A percentile compares a stretch with the other conserved stretches of the same genome.
These are phyloP conservation scores for Xerocomellus amylosporus DNA, from an alignment of 768 basidiomycete genomes.

Conservation along the genomic window DNA sequence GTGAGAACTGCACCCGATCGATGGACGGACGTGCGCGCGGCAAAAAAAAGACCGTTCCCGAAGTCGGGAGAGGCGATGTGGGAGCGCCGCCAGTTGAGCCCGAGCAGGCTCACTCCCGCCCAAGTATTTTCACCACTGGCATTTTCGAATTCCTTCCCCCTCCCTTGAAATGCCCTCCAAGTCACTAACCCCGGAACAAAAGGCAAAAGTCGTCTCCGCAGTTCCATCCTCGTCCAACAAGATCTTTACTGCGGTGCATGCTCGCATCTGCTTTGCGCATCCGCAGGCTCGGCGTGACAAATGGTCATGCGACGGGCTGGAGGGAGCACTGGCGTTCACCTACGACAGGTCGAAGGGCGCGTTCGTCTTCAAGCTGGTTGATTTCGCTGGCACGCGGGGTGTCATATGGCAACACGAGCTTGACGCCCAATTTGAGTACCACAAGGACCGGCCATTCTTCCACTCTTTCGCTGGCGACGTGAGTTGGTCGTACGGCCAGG, in stretches of 20 bases:
- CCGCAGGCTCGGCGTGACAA: slow-evolving; percentile 54
- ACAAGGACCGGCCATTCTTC: slow-evolving; percentile 85
- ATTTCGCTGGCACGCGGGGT: slow-evolving; percentile 83
- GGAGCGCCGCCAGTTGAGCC: no score
- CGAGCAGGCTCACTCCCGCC: no score
- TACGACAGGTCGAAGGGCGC: slow-evolving; percentile 55
- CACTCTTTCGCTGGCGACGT: slow-evolving; percentile 93
- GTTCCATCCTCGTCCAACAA: slow-evolving; percentile 60
- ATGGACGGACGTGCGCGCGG: no score
- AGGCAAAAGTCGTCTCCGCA: slow-evolving; percentile 66
- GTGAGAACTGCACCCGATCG: no score
- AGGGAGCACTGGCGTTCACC: slow-evolving; percentile 79
- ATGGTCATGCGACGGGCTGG: slow-evolving; percentile 86
- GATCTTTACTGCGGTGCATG: slow-evolving; percentile 77
- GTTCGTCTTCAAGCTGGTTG: slow-evolving; percentile 75
- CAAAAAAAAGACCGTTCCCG: no score
- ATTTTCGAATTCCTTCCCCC: neutral
- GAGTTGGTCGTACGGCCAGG: slow-evolving; percentile 35
- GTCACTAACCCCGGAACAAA: slow-evolving; percentile 73
- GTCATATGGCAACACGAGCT: slow-evolving; percentile 94
- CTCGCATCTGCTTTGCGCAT: slow-evolving; percentile 86
- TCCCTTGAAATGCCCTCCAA: slow-evolving; percentile 60
- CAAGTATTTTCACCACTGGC: neutral
- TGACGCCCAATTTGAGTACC: slow-evolving; percentile 77
- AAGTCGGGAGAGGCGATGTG: no score